Evolutionary conservation across 2,329 filamentous ascomycete species (phyloP).

Genomic region (Diaporthe sp.): DNA sequence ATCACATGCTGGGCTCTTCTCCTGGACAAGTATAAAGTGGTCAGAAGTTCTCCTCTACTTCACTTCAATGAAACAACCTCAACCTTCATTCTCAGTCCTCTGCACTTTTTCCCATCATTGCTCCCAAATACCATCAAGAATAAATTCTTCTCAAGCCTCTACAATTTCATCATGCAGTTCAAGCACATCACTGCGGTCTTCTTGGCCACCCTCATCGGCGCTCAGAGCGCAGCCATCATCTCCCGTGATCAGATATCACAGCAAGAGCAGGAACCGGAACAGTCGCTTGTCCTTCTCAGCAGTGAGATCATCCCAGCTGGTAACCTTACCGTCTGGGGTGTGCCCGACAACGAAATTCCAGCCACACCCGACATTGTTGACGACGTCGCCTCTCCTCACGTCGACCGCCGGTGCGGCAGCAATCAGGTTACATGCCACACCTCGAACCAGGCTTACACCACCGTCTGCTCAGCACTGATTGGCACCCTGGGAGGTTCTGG

Average conservation of each 20-base stretch:
- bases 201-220: not conserved
- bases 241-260: not conserved
- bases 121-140: not conserved
- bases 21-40: not conserved
- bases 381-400: not conserved
- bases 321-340: not conserved
- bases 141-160: not conserved
- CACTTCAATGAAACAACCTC: not conserved
- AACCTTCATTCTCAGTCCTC: not conserved
- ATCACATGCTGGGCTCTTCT: not conserved
- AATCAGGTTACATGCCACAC: not conserved
- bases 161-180: not conserved
- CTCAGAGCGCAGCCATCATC: not conserved
- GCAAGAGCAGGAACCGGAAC: not conserved
- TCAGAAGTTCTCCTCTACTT: not conserved
- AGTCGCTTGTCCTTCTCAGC: not conserved
- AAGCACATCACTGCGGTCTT: not conserved
- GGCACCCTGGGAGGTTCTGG: not conserved
- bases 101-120: not conserved
- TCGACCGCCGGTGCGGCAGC: not conserved
- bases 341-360: not conserved
- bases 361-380: not conserved
- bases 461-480: not conserved
- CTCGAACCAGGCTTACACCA: not conserved
- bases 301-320: not conserved